Conservation (phyloP, 352 stramenopile species). For the Globisporangium acanthophoron region DNA sequence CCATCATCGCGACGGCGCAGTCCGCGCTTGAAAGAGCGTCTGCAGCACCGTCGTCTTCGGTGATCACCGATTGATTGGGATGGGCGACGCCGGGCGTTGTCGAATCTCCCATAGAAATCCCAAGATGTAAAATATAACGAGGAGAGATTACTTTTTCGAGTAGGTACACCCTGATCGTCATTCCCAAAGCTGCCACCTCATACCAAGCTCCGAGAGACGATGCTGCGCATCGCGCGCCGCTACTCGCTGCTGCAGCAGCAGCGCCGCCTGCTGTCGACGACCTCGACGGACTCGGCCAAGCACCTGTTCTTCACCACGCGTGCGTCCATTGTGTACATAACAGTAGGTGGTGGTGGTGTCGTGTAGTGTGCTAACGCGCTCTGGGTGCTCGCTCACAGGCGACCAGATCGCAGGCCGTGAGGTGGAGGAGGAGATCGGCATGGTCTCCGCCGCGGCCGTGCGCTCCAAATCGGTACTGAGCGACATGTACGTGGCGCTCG, state of each 20-base stretch:
- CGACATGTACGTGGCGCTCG: constrained; percentile 75
- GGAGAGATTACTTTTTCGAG: neutral
- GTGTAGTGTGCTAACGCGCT: neutral
- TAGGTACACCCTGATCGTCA: neutral
- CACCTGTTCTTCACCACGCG: constrained; percentile 69
- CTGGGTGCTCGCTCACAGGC: constrained; percentile 14
- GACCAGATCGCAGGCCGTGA: constrained; percentile 65
- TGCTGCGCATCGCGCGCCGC: constrained; percentile 9
- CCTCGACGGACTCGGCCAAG: constrained; percentile 6
- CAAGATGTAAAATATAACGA: neutral
- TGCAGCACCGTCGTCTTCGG: neutral
- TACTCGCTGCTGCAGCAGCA: neutral
- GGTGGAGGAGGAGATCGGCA: constrained; percentile 65
- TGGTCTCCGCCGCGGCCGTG: constrained; percentile 70
- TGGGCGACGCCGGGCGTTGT: neutral
- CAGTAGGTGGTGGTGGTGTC: too few relatives aligned
- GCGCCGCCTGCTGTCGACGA: constrained; percentile 8
- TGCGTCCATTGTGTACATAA: constrained; percentile 14
- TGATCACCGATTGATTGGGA: neutral
- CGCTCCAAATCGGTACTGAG: constrained; percentile 79
- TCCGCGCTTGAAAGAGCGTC: constrained; percentile 4
- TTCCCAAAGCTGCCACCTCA: neutral
- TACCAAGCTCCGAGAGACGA: neutral
- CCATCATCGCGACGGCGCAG: constrained; percentile 6
- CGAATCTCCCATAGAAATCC: neutral